Evolutionary conservation across 2,329 filamentous ascomycete genomes (phyloP).

Genomic region (Microcera coccophila): DNA sequence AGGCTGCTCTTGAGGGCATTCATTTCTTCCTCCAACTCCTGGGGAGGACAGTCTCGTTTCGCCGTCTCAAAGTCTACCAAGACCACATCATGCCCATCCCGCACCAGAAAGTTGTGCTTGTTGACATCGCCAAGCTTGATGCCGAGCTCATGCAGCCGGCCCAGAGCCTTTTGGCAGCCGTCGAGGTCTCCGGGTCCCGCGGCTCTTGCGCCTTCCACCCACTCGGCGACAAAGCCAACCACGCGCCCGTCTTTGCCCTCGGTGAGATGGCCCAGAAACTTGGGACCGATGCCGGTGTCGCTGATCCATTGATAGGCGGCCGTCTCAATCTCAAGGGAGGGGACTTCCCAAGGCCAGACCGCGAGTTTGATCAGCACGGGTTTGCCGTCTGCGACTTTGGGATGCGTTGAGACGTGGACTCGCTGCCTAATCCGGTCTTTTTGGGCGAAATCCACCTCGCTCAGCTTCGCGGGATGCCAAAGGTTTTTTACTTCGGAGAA

Average conservation of each 20-base stretch:
- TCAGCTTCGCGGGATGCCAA: constrained; percentile 34
- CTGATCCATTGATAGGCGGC: constrained; percentile 29
- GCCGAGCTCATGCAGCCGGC: constrained; percentile 28
- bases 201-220: constrained; percentile 20
- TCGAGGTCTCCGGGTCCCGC: constrained; percentile 28
- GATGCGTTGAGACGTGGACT: constrained; percentile 25
- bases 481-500: constrained; percentile 31
- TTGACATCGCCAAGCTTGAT: constrained; percentile 35
- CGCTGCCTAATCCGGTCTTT: constrained; percentile 25
- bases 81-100: constrained; percentile 19
- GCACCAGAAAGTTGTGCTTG: constrained; percentile 34
- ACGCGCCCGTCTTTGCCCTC: constrained; percentile 30
- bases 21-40: no score
- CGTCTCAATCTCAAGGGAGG: constrained; percentile 31
- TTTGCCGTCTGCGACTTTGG: constrained; percentile 11
- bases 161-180: constrained; percentile 26
- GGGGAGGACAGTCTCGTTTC: no score
- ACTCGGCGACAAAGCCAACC: constrained; percentile 28
- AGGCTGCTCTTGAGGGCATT: no score
- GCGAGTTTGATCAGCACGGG: constrained; percentile 27
- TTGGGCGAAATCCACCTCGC: constrained; percentile 32
- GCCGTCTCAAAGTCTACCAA: constrained; percentile 34
- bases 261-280: constrained; percentile 30
- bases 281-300: constrained; percentile 26
- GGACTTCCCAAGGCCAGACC: constrained; percentile 29